Base-by-base conservation (phyloP, 306 rosid genomes). In the Argentina anserina region DNA sequence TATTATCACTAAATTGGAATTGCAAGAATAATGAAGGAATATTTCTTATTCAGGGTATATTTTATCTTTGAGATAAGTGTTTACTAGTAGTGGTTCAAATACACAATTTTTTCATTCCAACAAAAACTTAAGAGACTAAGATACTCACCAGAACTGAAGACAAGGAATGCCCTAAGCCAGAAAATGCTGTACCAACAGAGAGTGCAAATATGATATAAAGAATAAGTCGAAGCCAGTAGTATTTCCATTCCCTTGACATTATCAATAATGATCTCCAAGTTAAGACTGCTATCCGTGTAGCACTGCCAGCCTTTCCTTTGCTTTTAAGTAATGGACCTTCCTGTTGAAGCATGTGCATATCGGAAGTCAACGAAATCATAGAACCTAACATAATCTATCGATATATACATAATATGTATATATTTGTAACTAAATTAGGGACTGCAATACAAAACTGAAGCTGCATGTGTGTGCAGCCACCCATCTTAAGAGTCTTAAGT, bases 191-290 rank as follows among this genome's bases (percentile, higher is more conserved):
- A 56, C 99, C 96, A 34, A 92, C 83, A 78, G 93, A 90, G 43
- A 95, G 86, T 0, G 97, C 81, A 47, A 95, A 89, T 60, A 95
- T 90, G 96, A 95, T 85, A 74, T 75, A 84, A 79, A 95, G 99
- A 88, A 88, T 80, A 75, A 95, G 99, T 64, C 97, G 97, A 74
- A 95, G 93, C 99, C 99, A 95, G 73, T 91, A 95, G 84, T 91
- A 91, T 79, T 84, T 89, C 99, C 99, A 91, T 76, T 95, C 99
- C 86, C 99, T 88, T 73, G 97, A 95, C 91, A 95, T 92, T 70
- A 95, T 90, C 67, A 95, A 82, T 81, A 95, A 83, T 3, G 99
- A 95, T 83, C 99, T 88, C 97, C 97, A 95, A 5, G 97, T 91
- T 84, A 95, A 81, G 52, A 91, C 97, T n/a, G 97, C 97, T 67